These are phyloP conservation scores for Fusarium floridanum DNA, from an alignment of 2,329 filamentous ascomycete genomes.

Conservation along the genomic window DNA sequence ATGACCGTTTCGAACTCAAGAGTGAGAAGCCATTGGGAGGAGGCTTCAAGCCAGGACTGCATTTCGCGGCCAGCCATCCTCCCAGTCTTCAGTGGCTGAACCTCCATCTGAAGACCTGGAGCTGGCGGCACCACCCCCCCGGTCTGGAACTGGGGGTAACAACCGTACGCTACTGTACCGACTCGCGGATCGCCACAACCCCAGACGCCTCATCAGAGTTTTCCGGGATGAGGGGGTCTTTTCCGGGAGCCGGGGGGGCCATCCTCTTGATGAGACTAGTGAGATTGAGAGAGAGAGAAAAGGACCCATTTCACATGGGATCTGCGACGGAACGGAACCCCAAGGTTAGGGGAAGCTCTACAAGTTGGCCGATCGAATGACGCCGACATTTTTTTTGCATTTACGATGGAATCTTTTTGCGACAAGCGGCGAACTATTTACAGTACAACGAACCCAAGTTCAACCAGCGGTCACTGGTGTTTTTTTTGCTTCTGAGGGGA, in stretches of 20 bases:
- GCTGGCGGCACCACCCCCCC: neutral
- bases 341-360: neutral
- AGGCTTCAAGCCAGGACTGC: neutral
- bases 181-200: slow-evolving; percentile 10
- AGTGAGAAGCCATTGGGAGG: neutral
- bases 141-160: slow-evolving; percentile 5
- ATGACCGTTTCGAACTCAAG: neutral
- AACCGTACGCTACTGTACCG: neutral
- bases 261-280: neutral
- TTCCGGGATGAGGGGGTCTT: neutral
- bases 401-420: neutral
- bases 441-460: neutral
- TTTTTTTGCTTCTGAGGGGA: neutral
- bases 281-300: neutral
- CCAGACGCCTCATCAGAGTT: slow-evolving; percentile 9
- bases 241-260: neutral
- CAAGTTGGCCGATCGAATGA: neutral
- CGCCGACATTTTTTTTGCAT: neutral
- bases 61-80: neutral
- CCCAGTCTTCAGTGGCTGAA: neutral
- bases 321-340: slow-evolving; percentile 2
- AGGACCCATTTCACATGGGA: slow-evolving; percentile 9
- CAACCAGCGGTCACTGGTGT: neutral
- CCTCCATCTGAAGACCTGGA: too few species aligned
- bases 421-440: neutral